Conservation (phyloP, 345 rosid species). For the Brassica nigra region DNA sequence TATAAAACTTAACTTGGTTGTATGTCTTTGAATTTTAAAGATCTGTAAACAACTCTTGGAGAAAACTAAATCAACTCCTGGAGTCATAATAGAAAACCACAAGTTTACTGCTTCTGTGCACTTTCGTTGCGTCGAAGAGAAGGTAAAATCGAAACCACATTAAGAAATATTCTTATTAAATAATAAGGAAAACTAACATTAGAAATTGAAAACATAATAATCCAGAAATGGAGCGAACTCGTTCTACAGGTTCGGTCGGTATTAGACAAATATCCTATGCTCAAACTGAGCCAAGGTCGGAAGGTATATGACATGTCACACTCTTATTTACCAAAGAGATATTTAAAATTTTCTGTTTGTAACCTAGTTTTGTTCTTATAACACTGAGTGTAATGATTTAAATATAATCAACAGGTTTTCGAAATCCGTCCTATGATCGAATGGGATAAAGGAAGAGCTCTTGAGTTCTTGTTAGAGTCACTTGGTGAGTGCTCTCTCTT, state of each 20-base stretch:
- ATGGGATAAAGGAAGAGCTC: constrained; percentile 98
- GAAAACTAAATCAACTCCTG: constrained; percentile 72
- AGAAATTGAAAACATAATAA: neutral
- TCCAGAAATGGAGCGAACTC: constrained; percentile 78
- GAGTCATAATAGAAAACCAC: constrained; percentile 84
- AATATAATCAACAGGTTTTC: constrained; percentile 54
- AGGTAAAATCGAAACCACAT: constrained; percentile 39
- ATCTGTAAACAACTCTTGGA: constrained; percentile 58
- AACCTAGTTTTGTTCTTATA: neutral
- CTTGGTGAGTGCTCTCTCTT: constrained; percentile 58
- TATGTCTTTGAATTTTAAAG: constrained; percentile 35
- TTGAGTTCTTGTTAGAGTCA: constrained; percentile 82
- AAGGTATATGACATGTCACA: constrained; percentile 56
- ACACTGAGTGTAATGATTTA: neutral
- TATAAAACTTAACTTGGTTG: neutral
- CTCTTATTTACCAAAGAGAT: constrained; percentile 11
- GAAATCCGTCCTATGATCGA: constrained; percentile 88
- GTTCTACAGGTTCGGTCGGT: constrained; percentile 67
- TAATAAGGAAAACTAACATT: constrained; percentile 2
- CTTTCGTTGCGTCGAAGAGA: constrained; percentile 82
- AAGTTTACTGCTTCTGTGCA: constrained; percentile 89
- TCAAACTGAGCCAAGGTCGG: constrained; percentile 74
- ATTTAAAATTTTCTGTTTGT: neutral
- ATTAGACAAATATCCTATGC: constrained; percentile 64
- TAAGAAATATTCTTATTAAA: neutral